Evolutionary conservation across 768 basidiomycete species (phyloP).

Genomic region (Trametes cingulata): DNA sequence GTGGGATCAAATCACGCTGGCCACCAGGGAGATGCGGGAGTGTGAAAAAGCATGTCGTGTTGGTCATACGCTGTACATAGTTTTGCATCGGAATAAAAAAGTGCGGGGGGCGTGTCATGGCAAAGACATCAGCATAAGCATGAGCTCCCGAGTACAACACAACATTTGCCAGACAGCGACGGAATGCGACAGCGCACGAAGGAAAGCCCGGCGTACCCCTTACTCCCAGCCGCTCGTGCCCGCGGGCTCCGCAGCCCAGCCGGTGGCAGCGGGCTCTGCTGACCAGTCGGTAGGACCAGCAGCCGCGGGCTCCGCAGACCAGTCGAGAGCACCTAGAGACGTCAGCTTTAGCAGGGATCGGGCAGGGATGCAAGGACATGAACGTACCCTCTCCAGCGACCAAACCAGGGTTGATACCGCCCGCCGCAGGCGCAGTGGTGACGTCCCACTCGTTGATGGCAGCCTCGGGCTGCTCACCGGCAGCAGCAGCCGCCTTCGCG

Average conservation of each 20-base stretch:
- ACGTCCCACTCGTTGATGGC: slow-evolving; percentile 75
- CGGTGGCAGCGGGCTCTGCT: slow-evolving; percentile 34
- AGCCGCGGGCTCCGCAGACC: slow-evolving; percentile 80
- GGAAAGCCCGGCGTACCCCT: slow-evolving; percentile 14
- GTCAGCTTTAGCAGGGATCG: not conserved
- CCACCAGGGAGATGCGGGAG: not conserved
- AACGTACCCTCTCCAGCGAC: slow-evolving; percentile 58
- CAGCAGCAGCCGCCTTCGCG: slow-evolving; percentile 68
- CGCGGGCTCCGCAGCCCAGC: slow-evolving; percentile 35
- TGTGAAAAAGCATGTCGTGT: slow-evolving; percentile 22
- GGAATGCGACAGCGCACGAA: slow-evolving; percentile 17
- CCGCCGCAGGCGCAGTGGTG: slow-evolving; percentile 63
- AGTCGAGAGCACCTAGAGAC: slow-evolving; percentile 72
- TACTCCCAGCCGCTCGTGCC: slow-evolving; percentile 30
- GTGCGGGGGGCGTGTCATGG: slow-evolving; percentile 18
- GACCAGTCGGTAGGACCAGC: slow-evolving; percentile 38
- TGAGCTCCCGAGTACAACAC: slow-evolving; percentile 23
- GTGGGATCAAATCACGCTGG: not conserved
- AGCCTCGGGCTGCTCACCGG: slow-evolving; percentile 54
- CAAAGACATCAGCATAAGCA: slow-evolving; percentile 17
- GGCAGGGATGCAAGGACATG: not conserved
- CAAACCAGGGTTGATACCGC: slow-evolving; percentile 76
- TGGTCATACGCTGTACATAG: slow-evolving; percentile 26
- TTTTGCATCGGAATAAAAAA: slow-evolving; percentile 24
- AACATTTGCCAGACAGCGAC: slow-evolving; percentile 25